Base-by-base conservation (phyloP, 2,329 filamentous ascomycete species). In the Aulographum hederae region DNA sequence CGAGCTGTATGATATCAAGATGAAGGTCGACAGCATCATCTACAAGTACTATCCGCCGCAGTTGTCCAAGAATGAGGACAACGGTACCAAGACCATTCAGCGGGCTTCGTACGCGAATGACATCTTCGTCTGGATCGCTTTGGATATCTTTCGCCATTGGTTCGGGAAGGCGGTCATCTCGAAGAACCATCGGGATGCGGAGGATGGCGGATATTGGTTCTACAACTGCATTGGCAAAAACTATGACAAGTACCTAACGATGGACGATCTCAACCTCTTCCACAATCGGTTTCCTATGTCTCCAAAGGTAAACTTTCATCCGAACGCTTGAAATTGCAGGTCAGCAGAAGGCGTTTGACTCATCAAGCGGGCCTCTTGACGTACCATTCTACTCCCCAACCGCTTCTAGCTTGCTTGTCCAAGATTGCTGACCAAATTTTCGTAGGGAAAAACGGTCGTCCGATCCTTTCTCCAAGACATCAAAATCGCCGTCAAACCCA, bases 111-210 rank as follows among this genome's bases (percentile, higher is more conserved):
- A 64, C 38, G 46, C 50, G 14, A 57, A 53, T 35, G 58, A 66
- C 36, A 59, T 67, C 36, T 52, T 64, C 36, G 50, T 58, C 38
- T 67, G 63, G 63, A 60, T 65, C 46, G 56, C 54, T 3, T 46
- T 65, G 5, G 43, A 40, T 5, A 53, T 61, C 31, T 58, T 62
- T 42, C 55, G 57, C 1, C 57, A 66, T 41, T 65, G 57, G 54
- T 41, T 63, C 19, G 48, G 46, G 1, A 51, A 61, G 32, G 42
- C 47, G 11, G 46, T 63, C 21, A 44, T 51, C 23, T 47, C 49
- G 6, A 50, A 53, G 16, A 47, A 46, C 25, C 60, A 54, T 8
- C 47, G 49, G 23, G 42, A 43, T 25, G 50, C 47, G 1, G 32
- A 38, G 2, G 64, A 67, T 37, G 56, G 60, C 30, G 64, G 64